Base-by-base conservation (phyloP, 2,329 filamentous ascomycete genomes). In the Paecilomyces dactylethromorphus region DNA sequence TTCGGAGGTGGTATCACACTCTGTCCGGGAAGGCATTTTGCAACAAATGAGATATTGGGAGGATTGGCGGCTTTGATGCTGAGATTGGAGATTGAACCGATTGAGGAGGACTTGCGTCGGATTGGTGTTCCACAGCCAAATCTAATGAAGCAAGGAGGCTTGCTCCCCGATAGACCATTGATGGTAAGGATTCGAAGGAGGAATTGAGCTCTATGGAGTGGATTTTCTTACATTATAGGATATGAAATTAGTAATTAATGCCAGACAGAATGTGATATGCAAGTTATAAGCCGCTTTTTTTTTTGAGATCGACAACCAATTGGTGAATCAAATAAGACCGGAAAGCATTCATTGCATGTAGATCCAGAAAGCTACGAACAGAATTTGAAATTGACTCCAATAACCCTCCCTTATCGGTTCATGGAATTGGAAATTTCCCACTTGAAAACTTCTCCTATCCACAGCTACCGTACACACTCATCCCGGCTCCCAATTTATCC, bases 1-100 rank as follows among this genome's bases (percentile, higher is more conserved):
- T 81, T 81, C 62, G 79, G 78, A 7, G 78, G 79, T 13, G 79
- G 79, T 21, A 77, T 74, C 60, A 78, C 78, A 8, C 60, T 78
- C 8, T 79, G 76, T 59, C 76, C 76, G 15, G 75, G 76, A 0
- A 66, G 75, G 7, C 71, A 76, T 59, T 78, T 78, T 64, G 76
- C 77, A 2, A 73, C 70, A n/a, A 74, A 68, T 33, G 75, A 76
- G 63, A 74, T 77, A n/a, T 6, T 45, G 13, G 35, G 35, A 45
- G 35, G 35, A 13, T 18, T 45, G 35, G 68, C 69, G 8, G 66
- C 66, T 3, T 63, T 65, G 22, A 60, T 71, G 35, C 35, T 45
- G 6, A 45, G 35, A 18, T 45, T 45, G 6, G 35, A 45, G 35
- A 45, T 45, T 6, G 10, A 45, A 18, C 13, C 18, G 3, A 10